A percentile compares a stretch with the other conserved stretches of the same genome.
Evolutionary conservation across 2,329 filamentous ascomycete species (phyloP).

Genomic region (Colletotrichum magnum): DNA sequence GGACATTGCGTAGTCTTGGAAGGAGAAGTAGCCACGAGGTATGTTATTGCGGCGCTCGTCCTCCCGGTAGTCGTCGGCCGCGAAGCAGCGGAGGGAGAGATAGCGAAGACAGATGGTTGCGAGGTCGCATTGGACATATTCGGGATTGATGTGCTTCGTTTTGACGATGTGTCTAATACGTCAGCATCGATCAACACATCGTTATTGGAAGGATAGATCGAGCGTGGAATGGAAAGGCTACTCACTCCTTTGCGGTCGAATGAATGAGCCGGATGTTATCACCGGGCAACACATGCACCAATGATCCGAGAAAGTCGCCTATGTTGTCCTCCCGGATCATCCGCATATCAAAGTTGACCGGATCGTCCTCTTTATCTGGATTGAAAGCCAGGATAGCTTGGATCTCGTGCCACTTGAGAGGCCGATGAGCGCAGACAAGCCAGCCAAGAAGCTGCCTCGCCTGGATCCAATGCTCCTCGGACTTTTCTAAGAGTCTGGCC

Average conservation of each 20-base stretch:
- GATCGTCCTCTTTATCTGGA: background rate
- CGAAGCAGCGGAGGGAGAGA: slow-evolving; percentile 51
- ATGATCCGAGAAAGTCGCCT: slow-evolving; percentile 52
- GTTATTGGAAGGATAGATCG: too few species aligned
- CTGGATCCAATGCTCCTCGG: slow-evolving; percentile 41
- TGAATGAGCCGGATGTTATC: slow-evolving; percentile 56
- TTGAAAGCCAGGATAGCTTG: slow-evolving; percentile 52
- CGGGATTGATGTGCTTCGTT: slow-evolving; percentile 44
- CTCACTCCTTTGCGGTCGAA: slow-evolving; percentile 52
- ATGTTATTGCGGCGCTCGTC: slow-evolving; percentile 36
- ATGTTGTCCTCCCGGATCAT: slow-evolving; percentile 45
- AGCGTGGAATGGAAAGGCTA: background rate
- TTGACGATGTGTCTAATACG: slow-evolving; percentile 44
- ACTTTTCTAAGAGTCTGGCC: slow-evolving; percentile 2
- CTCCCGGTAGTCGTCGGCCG: slow-evolving; percentile 31
- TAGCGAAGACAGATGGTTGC: slow-evolving; percentile 52
- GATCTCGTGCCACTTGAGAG: slow-evolving; percentile 58
- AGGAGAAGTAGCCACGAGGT: slow-evolving; percentile 49
- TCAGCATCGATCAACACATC: background rate
- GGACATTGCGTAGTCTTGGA: slow-evolving; percentile 56
- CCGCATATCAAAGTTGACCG: slow-evolving; percentile 42
- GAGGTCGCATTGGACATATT: slow-evolving; percentile 49
- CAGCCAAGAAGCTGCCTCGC: slow-evolving; percentile 54
- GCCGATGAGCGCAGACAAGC: slow-evolving; percentile 56
- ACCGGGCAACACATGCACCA: slow-evolving; percentile 51